Percentiles rank a stretch among this genome's conserved stretches.
phyloP scores from a whole-genome alignment of 306 rosid species.

The Amphicarpaea edgeworthii region DNA sequence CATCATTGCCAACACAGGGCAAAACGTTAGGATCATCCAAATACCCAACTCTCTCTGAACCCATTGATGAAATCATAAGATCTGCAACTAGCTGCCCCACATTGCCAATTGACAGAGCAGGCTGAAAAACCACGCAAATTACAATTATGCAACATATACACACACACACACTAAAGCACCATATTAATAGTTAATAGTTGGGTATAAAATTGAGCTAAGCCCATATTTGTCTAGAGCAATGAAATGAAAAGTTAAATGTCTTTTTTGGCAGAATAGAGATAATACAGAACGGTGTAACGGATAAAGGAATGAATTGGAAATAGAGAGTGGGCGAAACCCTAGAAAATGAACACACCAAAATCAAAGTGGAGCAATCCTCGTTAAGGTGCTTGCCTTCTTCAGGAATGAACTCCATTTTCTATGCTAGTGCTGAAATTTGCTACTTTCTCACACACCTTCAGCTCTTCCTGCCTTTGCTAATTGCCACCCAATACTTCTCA shows the following conservation, averaged over 20 bases:
- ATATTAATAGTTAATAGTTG: neutral
- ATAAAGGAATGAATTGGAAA: neutral
- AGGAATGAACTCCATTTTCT: constrained; percentile 66
- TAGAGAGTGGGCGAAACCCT: constrained; percentile 4
- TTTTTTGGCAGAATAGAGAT: constrained; percentile 14
- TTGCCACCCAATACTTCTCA: neutral
- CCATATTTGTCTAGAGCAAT: neutral
- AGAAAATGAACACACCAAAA: constrained; percentile 66
- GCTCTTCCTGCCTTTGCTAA: neutral
- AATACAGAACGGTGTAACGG: neutral
- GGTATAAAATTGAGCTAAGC: constrained; percentile 19
- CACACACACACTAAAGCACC: neutral
- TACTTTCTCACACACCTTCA: constrained; percentile 13
- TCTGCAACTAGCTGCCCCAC: constrained; percentile 91
- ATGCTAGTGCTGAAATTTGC: constrained; percentile 4
- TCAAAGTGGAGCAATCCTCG: constrained; percentile 69
- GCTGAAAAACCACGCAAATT: constrained; percentile 50
- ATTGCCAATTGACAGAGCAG: constrained; percentile 88
- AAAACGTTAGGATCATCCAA: constrained; percentile 82
- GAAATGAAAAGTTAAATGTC: constrained; percentile 4
- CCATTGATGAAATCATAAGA: constrained; percentile 72
- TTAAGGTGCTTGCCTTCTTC: constrained; percentile 64
- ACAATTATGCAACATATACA: neutral
- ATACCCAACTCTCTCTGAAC: constrained; percentile 77
- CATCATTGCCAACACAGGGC: constrained; percentile 94